A percentile compares a stretch with the other conserved stretches of the same genome.
These are phyloP conservation scores for Phymatotrichopsis omnivora DNA, from an alignment of 2,329 filamentous ascomycete genomes.

Conservation along the genomic window DNA sequence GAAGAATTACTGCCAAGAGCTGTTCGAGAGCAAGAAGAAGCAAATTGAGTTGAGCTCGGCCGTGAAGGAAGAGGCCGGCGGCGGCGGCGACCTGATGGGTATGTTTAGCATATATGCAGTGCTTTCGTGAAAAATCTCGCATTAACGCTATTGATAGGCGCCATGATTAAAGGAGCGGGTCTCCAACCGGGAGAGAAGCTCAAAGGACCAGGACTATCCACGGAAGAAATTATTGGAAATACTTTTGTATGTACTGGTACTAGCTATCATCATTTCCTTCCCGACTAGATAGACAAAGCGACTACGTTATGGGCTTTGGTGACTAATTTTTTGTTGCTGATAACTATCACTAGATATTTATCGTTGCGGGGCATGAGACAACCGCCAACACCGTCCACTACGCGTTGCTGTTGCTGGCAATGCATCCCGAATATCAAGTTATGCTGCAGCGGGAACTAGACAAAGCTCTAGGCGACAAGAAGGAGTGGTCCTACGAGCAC, in stretches of 20 bases:
- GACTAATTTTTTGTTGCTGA: too few relatives aligned
- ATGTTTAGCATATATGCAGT: too few relatives aligned
- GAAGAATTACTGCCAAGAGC: too few relatives aligned
- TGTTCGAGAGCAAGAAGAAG: too few relatives aligned
- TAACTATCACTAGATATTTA: background rate
- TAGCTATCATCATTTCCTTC: background rate
- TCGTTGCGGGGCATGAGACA: constrained; percentile 63
- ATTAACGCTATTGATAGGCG: too few relatives aligned
- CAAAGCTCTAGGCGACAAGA: background rate
- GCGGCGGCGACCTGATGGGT: too few relatives aligned
- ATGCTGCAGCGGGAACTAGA: constrained; percentile 46
- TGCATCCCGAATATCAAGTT: constrained; percentile 53
- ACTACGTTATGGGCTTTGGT: too few relatives aligned
- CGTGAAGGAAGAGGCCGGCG: too few relatives aligned
- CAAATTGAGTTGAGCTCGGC: too few relatives aligned
- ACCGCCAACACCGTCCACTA: constrained; percentile 68
- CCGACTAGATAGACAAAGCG: too few relatives aligned
- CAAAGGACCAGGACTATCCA: background rate
- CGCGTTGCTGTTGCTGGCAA: constrained; percentile 56
- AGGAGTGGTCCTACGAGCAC: background rate
- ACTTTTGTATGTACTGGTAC: background rate
- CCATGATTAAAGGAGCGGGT: background rate
- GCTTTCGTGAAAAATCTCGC: too few relatives aligned
- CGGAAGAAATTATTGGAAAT: background rate
- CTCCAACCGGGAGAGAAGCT: background rate